Evolutionary conservation across 768 basidiomycete genomes (phyloP).

Genomic region (Mycena maculata): DNA sequence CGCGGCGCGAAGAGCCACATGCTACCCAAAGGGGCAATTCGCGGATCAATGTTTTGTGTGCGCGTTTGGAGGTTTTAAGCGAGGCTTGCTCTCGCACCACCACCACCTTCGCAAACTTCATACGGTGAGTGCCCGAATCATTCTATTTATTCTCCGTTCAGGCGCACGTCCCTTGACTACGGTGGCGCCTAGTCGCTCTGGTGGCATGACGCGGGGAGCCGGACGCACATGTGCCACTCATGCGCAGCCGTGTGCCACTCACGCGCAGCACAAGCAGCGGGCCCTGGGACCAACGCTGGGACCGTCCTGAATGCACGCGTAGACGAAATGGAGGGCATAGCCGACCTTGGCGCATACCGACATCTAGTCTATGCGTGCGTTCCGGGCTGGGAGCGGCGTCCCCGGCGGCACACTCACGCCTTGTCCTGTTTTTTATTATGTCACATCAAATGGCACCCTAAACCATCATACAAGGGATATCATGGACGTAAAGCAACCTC

Average conservation of each 20-base stretch:
- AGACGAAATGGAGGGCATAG: no score
- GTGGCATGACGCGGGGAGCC: background rate
- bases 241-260: background rate
- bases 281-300: background rate
- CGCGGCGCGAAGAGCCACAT: no score
- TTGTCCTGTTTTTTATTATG: background rate
- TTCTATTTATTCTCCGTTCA: background rate
- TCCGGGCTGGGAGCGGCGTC: background rate
- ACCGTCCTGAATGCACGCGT: background rate
- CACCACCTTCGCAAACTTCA: background rate
- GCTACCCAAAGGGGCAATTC: background rate
- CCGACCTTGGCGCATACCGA: no score
- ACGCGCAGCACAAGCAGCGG: background rate
- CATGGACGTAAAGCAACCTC: background rate
- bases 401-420: background rate
- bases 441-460: background rate
- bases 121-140: no score
- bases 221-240: background rate
- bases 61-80: background rate
- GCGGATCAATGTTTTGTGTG: constrained; percentile 1
- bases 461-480: background rate
- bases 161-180: background rate
- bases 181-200: no score
- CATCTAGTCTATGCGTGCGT: background rate
- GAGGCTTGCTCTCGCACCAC: no score